These are phyloP conservation scores for Amanita pallidorosea DNA, from an alignment of 768 basidiomycete genomes.

Conservation along the genomic window DNA sequence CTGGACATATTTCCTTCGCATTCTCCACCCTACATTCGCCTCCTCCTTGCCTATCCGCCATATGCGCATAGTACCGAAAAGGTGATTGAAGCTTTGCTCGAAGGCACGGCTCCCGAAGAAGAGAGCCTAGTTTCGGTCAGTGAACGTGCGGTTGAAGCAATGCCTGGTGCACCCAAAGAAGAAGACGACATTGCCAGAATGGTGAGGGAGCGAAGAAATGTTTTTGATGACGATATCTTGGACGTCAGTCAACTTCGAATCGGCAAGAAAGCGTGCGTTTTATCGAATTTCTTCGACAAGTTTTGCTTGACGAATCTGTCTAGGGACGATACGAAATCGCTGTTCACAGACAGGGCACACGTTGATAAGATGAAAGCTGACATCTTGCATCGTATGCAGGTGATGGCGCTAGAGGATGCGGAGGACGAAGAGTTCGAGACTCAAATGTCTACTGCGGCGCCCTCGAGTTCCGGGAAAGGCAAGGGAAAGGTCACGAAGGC, in stretches of 20 bases:
- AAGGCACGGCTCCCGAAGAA: constrained; percentile 48
- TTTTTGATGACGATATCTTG: constrained; percentile 66
- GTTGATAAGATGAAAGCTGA: constrained; percentile 75
- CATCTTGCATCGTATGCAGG: constrained; percentile 69
- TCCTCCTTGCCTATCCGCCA: constrained; percentile 37
- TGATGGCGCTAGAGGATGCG: constrained; percentile 51
- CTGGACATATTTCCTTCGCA: constrained; percentile 68
- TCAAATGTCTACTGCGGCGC: not conserved
- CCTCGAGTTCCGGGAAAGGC: constrained; percentile 12
- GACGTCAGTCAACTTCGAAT: constrained; percentile 48
- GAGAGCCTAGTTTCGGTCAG: constrained; percentile 13
- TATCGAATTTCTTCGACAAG: constrained; percentile 9
- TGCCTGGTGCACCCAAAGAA: constrained; percentile 2
- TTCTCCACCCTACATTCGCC: constrained; percentile 43
- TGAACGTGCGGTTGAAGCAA: not conserved
- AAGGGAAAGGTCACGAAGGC: constrained; percentile 15
- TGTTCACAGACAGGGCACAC: constrained; percentile 43
- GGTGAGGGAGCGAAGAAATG: constrained; percentile 47
- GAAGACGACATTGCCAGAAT: constrained; percentile 11
- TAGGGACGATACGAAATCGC: constrained; percentile 30
- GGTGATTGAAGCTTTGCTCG: constrained; percentile 64
- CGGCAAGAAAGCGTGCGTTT: constrained; percentile 52
- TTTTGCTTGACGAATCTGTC: not conserved
- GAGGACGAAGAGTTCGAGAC: constrained; percentile 26
- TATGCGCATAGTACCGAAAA: constrained; percentile 49